These are phyloP conservation scores for Sporothrix brunneoviolacea DNA, from an alignment of 2,329 filamentous ascomycete genomes.

Conservation along the genomic window DNA sequence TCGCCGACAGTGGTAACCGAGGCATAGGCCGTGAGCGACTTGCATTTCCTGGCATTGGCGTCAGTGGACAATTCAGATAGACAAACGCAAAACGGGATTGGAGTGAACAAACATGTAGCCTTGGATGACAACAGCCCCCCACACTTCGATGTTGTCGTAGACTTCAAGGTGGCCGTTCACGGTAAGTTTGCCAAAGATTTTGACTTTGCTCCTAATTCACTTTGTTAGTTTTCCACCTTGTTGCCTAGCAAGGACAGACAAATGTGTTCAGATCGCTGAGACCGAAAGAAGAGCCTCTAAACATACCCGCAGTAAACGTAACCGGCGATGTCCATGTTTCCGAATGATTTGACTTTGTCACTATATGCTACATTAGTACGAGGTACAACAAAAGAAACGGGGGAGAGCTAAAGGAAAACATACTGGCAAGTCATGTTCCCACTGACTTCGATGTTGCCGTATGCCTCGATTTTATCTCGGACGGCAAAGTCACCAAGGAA, in stretches of 20 bases:
- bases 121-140: conserved; percentile 39
- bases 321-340: conserved; percentile 38
- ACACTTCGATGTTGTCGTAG: conserved; percentile 37
- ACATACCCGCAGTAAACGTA: conserved; percentile 32
- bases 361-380: conserved; percentile 20
- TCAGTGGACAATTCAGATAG: not conserved
- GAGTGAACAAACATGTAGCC: conserved; percentile 34
- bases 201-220: conserved; percentile 33
- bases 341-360: conserved; percentile 40
- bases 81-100: not conserved
- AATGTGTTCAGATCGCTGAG: not conserved
- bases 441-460: conserved; percentile 36
- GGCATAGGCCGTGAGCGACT: conserved; percentile 37
- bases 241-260: not conserved
- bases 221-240: not conserved
- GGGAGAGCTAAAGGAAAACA: conserved; percentile 14
- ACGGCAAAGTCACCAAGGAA: conserved; percentile 39
- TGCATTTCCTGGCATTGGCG: conserved; percentile 30
- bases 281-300: not conserved
- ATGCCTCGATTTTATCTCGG: conserved; percentile 40
- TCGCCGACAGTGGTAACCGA: conserved; percentile 41
- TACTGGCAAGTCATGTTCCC: conserved; percentile 39
- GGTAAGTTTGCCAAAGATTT: conserved; percentile 40
- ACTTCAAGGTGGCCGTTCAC: conserved; percentile 37
- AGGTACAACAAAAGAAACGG: not conserved